These are phyloP conservation scores for Avicennia marina DNA, from an alignment of 257 asterid species.

Conservation along the genomic window DNA sequence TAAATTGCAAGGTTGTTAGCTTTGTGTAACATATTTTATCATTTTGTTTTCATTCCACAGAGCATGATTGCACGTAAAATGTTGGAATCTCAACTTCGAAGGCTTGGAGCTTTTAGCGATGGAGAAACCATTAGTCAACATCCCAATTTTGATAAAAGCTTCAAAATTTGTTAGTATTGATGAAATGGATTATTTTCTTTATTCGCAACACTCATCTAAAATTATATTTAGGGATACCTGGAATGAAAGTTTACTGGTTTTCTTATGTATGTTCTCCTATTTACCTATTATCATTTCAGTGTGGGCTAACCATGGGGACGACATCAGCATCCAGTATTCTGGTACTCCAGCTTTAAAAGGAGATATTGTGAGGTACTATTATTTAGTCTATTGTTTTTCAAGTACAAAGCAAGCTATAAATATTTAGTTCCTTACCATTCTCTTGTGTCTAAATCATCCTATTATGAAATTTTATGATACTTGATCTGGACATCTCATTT, in stretches of 20 bases:
- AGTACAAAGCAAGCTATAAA: not conserved
- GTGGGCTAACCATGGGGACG: conserved; percentile 99
- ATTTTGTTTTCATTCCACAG: conserved; percentile 29
- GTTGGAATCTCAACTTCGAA: conserved; percentile 87
- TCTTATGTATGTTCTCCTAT: no score
- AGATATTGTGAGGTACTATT: conserved; percentile 68
- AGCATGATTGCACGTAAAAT: conserved; percentile 90
- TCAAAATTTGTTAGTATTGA: conserved; percentile 56
- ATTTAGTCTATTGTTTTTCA: no score
- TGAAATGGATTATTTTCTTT: not conserved
- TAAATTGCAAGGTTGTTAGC: no score
- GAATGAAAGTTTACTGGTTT: no score
- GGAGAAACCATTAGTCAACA: conserved; percentile 66
- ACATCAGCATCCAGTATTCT: conserved; percentile 85
- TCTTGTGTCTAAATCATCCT: no score
- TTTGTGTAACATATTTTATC: no score
- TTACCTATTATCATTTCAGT: conserved; percentile 27
- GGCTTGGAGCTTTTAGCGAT: conserved; percentile 70
- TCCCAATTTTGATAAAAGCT: conserved; percentile 65
- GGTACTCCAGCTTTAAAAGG: conserved; percentile 95
- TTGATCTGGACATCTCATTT: no score
- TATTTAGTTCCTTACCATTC: not conserved
- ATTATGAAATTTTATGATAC: no score
- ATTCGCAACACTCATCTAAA: no score
- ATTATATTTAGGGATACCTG: no score